A percentile compares a stretch with the other conserved stretches of the same genome.
These are phyloP conservation scores for Pythium sp. DNA, from an alignment of 352 stramenopile genomes.

Conservation along the genomic window DNA sequence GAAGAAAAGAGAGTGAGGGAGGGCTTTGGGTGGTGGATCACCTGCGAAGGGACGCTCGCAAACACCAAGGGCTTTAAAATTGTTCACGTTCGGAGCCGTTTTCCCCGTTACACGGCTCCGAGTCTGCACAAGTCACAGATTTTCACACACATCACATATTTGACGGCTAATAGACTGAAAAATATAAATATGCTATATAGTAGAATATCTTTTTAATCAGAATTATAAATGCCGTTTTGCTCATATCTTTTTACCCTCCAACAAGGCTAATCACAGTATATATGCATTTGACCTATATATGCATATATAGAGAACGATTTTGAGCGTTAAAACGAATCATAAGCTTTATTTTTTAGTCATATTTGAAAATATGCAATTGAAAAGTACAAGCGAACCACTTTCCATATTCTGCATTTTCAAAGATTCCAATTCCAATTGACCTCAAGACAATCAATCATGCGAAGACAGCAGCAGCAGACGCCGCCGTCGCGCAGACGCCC, in stretches of 20 bases:
- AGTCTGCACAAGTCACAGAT: not conserved
- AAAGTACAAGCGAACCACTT: not conserved
- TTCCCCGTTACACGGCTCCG: too few relatives aligned
- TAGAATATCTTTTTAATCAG: too few relatives aligned
- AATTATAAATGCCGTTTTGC: too few relatives aligned
- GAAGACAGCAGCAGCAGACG: conserved; percentile 2
- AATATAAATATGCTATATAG: not conserved
- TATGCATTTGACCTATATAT: not conserved
- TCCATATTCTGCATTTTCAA: not conserved
- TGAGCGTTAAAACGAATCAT: too few relatives aligned
- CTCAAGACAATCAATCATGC: not conserved
- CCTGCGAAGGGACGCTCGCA: not conserved
- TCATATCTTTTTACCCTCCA: too few relatives aligned
- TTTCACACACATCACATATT: not conserved
- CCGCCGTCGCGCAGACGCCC: conserved; percentile 25
- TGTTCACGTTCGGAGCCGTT: not conserved
- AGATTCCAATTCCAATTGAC: not conserved
- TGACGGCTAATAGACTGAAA: too few relatives aligned
- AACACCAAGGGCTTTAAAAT: not conserved
- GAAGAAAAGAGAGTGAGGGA: not conserved
- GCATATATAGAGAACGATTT: too few relatives aligned
- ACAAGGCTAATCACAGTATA: too few relatives aligned
- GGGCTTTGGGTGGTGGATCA: not conserved
- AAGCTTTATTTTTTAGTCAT: not conserved
- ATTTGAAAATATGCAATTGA: not conserved